Base-by-base conservation (phyloP, 768 basidiomycete species). In the Boletus vermiculosoides region DNA sequence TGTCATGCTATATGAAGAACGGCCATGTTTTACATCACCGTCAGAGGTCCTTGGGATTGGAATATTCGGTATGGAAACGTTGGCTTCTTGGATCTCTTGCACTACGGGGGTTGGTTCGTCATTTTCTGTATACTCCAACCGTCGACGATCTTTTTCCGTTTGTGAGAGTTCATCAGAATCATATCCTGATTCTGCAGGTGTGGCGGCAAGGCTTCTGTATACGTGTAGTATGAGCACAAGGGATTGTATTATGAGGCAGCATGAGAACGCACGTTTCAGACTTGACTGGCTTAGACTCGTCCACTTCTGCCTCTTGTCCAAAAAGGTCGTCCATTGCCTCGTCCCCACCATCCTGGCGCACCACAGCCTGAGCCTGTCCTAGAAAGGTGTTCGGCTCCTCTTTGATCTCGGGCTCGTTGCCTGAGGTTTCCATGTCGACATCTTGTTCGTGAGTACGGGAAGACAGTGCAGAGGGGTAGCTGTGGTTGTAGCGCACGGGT, bases 51-150 rank as follows among this genome's bases (percentile, higher is more conserved):
- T 82, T 51, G 93, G 88, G 23, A 88, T 81, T 12, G 90, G 91
- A 23, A 94, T 80, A 66, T 96, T 95, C n/a, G 92, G 94, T 63
- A 97, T 86, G 31, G 83, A 78, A 45, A 93, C 83, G 50, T 86
- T 76, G 16, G 88, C 90, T 63, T 91, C 88, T 25, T 75, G 71
- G 55, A 81, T 77, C 48, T 84, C 79, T 56, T 80, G 81, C 1
- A 82, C 71, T 9, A 83, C 74, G 55, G 82, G 81, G 31, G 75
- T 78, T 5, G 85, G 81, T 58, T 81, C 80, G 12, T 90, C 88
- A 30, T 90, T 88, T 69, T 93, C 92, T 63, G 80, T 83, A 68
- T 94, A 94, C 71, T 94, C 92, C 61, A 94, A 69, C 2, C 83
- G 83, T 61, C 92, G 78, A 41, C 67, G 78, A 40, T 75, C 73